These are phyloP conservation scores for Phialophora tarda DNA, from an alignment of 2,329 filamentous ascomycete species.

Conservation along the genomic window DNA sequence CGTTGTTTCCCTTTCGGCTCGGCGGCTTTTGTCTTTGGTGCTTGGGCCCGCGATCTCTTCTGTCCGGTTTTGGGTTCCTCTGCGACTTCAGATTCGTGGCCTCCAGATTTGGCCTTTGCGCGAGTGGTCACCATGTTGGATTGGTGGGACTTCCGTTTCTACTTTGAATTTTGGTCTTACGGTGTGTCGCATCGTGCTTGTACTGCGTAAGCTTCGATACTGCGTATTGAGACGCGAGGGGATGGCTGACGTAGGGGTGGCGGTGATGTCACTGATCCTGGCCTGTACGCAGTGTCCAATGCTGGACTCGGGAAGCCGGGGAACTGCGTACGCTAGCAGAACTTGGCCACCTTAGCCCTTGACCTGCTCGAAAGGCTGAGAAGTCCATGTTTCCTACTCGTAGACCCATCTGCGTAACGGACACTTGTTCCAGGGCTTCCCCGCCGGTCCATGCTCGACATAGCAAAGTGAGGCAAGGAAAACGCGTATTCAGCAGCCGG, in stretches of 20 bases:
- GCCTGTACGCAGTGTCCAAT: background rate
- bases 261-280: background rate
- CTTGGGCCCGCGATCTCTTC: slow-evolving; percentile 12
- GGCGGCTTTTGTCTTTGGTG: background rate
- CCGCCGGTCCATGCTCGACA: background rate
- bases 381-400: background rate
- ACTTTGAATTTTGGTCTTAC: background rate
- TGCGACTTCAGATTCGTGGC: background rate
- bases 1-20: slow-evolving; percentile 5
- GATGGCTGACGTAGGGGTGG: background rate
- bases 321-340: background rate
- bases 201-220: background rate
- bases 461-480: background rate
- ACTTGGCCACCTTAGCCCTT: background rate
- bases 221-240: no score
- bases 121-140: slow-evolving; percentile 14
- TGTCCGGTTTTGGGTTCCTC: background rate
- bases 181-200: background rate
- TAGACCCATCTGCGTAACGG: background rate
- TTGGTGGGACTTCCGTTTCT: background rate
- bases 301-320: background rate
- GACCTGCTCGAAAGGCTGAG: background rate
- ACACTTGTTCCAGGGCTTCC: no score
- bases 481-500: background rate
- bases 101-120: slow-evolving; percentile 6